Percentiles rank a stretch among this genome's conserved stretches.
Evolutionary conservation across 257 asterid genomes (phyloP).

Genomic region (Apocynum venetum): DNA sequence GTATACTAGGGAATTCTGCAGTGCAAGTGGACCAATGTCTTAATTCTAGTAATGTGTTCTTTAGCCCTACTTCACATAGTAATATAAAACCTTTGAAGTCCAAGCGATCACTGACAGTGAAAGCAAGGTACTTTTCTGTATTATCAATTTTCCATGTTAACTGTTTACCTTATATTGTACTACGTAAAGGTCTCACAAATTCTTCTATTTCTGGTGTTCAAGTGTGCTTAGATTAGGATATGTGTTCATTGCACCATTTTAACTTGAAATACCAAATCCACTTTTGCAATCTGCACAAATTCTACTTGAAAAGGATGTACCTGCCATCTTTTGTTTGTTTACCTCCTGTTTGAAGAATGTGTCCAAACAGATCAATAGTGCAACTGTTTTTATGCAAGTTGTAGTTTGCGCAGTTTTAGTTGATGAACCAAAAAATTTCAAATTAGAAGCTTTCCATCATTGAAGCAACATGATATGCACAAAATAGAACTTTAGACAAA

Average conservation of each 20-base stretch:
- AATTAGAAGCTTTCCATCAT: background rate
- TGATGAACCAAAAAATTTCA: background rate
- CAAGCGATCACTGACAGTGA: constrained; percentile 23
- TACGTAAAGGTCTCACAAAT: background rate
- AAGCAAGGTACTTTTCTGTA: constrained; percentile 26
- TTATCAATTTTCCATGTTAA: background rate
- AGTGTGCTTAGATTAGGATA: background rate
- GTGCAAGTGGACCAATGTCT: constrained; percentile 16
- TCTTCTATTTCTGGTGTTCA: background rate
- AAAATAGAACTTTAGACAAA: background rate
- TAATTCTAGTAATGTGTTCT: constrained; percentile 16
- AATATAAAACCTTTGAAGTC: constrained; percentile 20
- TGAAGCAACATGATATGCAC: background rate
- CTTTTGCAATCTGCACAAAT: background rate
- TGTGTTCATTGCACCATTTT: background rate
- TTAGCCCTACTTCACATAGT: constrained; percentile 9
- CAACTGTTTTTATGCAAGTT: background rate
- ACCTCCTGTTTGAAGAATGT: background rate
- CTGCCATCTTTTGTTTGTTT: background rate
- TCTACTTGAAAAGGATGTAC: background rate
- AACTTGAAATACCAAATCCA: background rate
- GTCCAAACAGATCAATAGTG: background rate
- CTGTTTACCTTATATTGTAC: background rate
- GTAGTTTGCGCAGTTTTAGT: background rate
- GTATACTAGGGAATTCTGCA: constrained; percentile 22